Evolutionary conservation across 1,139 yeast species (phyloP), one percentile per base, ranked within the genome.

Genomic region (Petasospora fabianii): DNA sequence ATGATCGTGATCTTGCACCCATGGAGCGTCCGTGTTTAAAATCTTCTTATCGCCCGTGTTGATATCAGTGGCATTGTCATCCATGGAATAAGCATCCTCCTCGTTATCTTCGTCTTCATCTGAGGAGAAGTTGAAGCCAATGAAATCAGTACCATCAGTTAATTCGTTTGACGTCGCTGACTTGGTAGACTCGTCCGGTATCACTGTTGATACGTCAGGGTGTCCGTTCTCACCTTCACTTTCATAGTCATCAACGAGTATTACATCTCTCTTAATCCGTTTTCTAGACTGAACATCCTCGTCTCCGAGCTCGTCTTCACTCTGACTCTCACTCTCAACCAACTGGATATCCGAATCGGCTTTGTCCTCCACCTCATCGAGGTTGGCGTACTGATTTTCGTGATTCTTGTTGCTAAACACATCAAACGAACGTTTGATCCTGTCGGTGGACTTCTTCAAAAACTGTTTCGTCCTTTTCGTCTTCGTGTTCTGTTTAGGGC

Each of bases 1-100:
- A 55, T 84, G 92, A 51, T 82, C 86, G 49, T 80, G 84, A 48
- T 80, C 77, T 43, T 79, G 69, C 24, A 87, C 73, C 96, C 96
- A 87, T 0, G 96, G 96, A 51, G 67, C 85, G 34, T 75, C 73
- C 0, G 72, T 61, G 36, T 68, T 62, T 15, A 49, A 45, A 30
- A 47, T 47, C 18, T 43, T 45, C 26, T 31, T 30, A 30, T 30
- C 13, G 36, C 30, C 36, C 11, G 46, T 44, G 12, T 43, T 36
- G 22, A 47, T 34, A 38, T 50, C 46, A 2, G 52, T 46, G 9
- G 48, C 50, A 12, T 55, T 54, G 15, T 54, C 62, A 27, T 54
- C 59, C 34, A 51, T 58, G 4, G 55, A 54, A 30, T 47, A 56
- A n/a, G 54, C 64, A 39, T 66, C 73, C n/a, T 61, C 64, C 27